Evolutionary conservation across 1,139 yeast species (phyloP).

Genomic region (Debaryomycetaceae sp.): DNA sequence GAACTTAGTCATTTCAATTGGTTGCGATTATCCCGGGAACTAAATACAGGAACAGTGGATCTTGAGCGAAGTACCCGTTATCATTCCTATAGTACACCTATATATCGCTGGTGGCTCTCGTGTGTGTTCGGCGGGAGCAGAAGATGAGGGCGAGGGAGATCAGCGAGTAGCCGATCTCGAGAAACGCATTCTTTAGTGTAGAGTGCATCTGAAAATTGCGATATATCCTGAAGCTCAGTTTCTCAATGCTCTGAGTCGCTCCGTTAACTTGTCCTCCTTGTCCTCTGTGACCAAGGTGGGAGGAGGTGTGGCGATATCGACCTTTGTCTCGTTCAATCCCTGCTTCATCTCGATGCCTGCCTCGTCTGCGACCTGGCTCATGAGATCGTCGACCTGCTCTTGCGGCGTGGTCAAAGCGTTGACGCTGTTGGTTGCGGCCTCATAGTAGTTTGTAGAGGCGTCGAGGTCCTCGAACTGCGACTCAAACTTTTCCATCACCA

Average conservation of each 20-base stretch:
- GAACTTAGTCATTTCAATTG: neutral
- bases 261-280: slow-evolving; percentile 84
- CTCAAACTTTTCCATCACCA: slow-evolving; percentile 97
- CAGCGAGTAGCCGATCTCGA: too few species aligned
- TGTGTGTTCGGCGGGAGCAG: too few species aligned
- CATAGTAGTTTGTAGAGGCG: slow-evolving; percentile 90
- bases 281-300: slow-evolving; percentile 53
- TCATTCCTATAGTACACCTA: neutral
- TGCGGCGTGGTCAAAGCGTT: slow-evolving; percentile 90
- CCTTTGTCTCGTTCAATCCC: slow-evolving; percentile 58
- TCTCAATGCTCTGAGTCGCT: slow-evolving; percentile 76
- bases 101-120: neutral
- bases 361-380: slow-evolving; percentile 96
- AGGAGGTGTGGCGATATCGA: slow-evolving; percentile 41
- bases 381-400: slow-evolving; percentile 87
- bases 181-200: too few species aligned
- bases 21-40: neutral
- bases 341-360: slow-evolving; percentile 94
- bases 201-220: too few species aligned
- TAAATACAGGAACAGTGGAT: neutral
- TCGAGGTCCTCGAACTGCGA: slow-evolving; percentile 94
- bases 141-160: too few species aligned
- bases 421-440: slow-evolving; percentile 82
- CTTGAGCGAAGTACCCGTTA: neutral
- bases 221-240: slow-evolving; percentile 9